Conservation (phyloP, 331 rosid species). For the Quercus lobata region DNA sequence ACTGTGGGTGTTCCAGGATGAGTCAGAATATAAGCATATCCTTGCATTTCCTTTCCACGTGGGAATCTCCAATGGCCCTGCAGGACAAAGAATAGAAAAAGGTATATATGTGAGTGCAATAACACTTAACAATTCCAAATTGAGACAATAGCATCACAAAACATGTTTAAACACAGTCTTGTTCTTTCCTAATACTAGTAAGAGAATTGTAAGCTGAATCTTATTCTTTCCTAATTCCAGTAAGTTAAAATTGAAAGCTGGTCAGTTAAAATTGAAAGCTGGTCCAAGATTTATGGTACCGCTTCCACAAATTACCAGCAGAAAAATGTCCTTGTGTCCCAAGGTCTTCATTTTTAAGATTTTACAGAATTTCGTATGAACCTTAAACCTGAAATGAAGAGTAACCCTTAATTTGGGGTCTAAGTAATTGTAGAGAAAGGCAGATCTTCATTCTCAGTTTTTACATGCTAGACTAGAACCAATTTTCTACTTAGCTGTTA, state of each 20-base stretch:
- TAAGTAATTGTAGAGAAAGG: not conserved
- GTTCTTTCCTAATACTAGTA: not conserved
- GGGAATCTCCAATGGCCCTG: conserved; percentile 99
- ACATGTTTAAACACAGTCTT: not conserved
- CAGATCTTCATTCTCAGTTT: not conserved
- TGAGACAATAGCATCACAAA: conserved; percentile 2
- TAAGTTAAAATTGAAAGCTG: not conserved
- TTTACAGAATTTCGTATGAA: not conserved
- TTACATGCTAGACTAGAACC: too few relatives aligned
- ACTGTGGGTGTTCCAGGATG: conserved; percentile 98
- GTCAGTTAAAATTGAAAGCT: not conserved
- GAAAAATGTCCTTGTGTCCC: not conserved
- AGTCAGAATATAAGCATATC: conserved; percentile 91
- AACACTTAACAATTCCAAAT: not conserved
- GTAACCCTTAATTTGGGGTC: not conserved
- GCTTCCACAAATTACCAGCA: not conserved
- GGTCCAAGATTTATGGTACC: not conserved
- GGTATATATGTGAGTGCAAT: not conserved
- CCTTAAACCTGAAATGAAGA: not conserved
- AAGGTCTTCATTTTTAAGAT: not conserved
- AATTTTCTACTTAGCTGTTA: not conserved
- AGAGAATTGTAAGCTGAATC: not conserved
- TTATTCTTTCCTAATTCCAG: not conserved
- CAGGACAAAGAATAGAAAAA: conserved; percentile 20
- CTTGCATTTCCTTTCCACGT: conserved; percentile 81